These are phyloP conservation scores for Hypoxylon cercidicola DNA, from an alignment of 495 filamentous ascomycete genomes.

Conservation along the genomic window DNA sequence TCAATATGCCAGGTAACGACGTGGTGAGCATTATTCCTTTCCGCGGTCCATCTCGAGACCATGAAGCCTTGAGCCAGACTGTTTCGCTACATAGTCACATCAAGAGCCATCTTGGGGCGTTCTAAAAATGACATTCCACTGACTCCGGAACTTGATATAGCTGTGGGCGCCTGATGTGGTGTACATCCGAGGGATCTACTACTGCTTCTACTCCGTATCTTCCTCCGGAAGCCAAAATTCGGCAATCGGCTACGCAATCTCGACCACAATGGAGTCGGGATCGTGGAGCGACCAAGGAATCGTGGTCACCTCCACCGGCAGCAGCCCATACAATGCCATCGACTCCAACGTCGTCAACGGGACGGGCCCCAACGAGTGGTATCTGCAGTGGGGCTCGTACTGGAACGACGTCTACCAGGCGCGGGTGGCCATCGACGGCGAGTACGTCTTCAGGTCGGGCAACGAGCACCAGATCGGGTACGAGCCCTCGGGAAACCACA, in stretches of 20 bases:
- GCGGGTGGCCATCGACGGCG: slow-evolving; percentile 49
- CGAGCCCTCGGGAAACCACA: slow-evolving; percentile 56
- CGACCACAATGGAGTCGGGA: slow-evolving; percentile 63
- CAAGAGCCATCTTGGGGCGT: background rate
- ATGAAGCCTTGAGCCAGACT: background rate
- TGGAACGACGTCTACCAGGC: slow-evolving; percentile 72
- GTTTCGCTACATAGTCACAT: background rate
- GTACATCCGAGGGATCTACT: slow-evolving; percentile 63
- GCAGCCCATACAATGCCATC: slow-evolving; percentile 68
- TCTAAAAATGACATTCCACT: background rate
- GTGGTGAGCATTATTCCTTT: slow-evolving; percentile 59
- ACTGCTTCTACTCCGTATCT: slow-evolving; percentile 62
- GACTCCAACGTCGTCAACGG: slow-evolving; percentile 67
- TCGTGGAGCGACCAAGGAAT: slow-evolving; percentile 65
- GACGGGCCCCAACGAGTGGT: slow-evolving; percentile 49
- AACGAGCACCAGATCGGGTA: slow-evolving; percentile 61
- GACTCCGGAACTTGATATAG: slow-evolving; percentile 6
- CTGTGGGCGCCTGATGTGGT: slow-evolving; percentile 70
- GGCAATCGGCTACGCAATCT: slow-evolving; percentile 71
- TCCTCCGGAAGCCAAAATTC: slow-evolving; percentile 65
- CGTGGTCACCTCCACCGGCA: slow-evolving; percentile 45
- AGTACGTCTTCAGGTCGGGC: slow-evolving; percentile 49
- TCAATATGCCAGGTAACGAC: slow-evolving; percentile 57
- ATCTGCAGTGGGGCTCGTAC: slow-evolving; percentile 71
- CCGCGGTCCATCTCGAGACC: background rate